Percentiles rank a stretch among this genome's conserved stretches.
These are phyloP conservation scores for Cylindrodendrum hubeiense DNA, from an alignment of 2,329 filamentous ascomycete genomes.

Conservation along the genomic window DNA sequence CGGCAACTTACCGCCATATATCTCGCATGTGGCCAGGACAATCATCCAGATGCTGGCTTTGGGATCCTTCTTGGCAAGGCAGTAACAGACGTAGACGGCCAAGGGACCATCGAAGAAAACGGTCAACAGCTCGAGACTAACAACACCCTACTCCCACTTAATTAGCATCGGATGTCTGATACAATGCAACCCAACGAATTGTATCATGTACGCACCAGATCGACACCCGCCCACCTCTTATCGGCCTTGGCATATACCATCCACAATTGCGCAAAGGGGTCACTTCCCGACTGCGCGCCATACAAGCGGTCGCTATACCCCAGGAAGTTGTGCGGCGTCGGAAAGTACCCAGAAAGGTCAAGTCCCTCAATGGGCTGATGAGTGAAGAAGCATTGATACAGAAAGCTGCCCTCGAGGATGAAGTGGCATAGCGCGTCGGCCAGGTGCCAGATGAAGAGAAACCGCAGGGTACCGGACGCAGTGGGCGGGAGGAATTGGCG, in stretches of 20 bases:
- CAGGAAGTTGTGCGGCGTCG: conserved; percentile 66
- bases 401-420: conserved; percentile 89
- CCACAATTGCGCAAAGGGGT: conserved; percentile 71
- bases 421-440: conserved; percentile 95
- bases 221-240: conserved; percentile 72
- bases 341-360: conserved; percentile 53
- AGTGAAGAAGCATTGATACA: conserved; percentile 93
- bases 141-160: conserved; percentile 59
- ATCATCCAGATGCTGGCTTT: conserved; percentile 73
- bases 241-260: conserved; percentile 78
- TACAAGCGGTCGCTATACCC: conserved; percentile 62
- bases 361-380: conserved; percentile 51
- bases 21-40: conserved; percentile 73
- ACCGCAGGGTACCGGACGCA: conserved; percentile 70
- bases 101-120: conserved; percentile 73
- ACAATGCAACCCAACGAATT: background rate
- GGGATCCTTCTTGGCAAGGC: conserved; percentile 67
- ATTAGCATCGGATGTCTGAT: background rate
- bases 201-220: conserved; percentile 58
- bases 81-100: conserved; percentile 70
- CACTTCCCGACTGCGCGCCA: conserved; percentile 68
- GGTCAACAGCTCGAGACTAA: conserved; percentile 75
- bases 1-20: conserved; percentile 70
- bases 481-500: conserved; percentile 59
- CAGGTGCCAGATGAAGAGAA: conserved; percentile 94